Evolutionary conservation across 495 filamentous ascomycete genomes (phyloP).

Genomic region (Penicillium cinerascens): DNA sequence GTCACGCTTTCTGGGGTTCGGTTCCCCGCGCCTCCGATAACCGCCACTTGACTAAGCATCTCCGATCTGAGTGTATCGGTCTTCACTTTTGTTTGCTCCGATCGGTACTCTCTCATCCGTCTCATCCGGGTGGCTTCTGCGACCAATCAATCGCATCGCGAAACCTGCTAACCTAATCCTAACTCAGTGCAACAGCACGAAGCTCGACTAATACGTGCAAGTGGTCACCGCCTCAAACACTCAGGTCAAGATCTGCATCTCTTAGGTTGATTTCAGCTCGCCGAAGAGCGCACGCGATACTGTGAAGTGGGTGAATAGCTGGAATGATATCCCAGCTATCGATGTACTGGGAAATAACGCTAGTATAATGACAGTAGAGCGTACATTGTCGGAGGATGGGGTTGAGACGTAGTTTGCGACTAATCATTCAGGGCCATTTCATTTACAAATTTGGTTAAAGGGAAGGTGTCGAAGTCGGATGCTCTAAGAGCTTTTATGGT

Average conservation of each 20-base stretch:
- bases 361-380: conserved; percentile 56
- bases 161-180: conserved; percentile 52
- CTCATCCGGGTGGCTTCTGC: conserved; percentile 41
- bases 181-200: conserved; percentile 43
- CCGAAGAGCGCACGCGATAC: conserved; percentile 44
- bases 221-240: conserved; percentile 32
- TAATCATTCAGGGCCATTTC: conserved; percentile 57
- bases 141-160: conserved; percentile 47
- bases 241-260: conserved; percentile 25
- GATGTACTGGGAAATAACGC: conserved; percentile 71
- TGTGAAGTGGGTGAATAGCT: conserved; percentile 43
- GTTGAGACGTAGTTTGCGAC: conserved; percentile 54
- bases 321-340: conserved; percentile 45
- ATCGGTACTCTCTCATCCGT: not conserved
- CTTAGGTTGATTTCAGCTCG: conserved; percentile 43
- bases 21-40: conserved; percentile 14
- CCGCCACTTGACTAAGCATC: conserved; percentile 8
- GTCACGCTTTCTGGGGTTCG: conserved; percentile 9
- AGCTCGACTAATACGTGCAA: conserved; percentile 32
- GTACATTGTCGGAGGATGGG: conserved; percentile 29
- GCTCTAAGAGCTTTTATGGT: conserved; percentile 26
- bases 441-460: conserved; percentile 55
- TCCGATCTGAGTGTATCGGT: not conserved
- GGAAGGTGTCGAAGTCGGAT: conserved; percentile 32
- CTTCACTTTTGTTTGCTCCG: not conserved